Evolutionary conservation across 106 monocot species (phyloP), one percentile per base, ranked within the genome.

Genomic region (Phalaenopsis aphrodite): DNA sequence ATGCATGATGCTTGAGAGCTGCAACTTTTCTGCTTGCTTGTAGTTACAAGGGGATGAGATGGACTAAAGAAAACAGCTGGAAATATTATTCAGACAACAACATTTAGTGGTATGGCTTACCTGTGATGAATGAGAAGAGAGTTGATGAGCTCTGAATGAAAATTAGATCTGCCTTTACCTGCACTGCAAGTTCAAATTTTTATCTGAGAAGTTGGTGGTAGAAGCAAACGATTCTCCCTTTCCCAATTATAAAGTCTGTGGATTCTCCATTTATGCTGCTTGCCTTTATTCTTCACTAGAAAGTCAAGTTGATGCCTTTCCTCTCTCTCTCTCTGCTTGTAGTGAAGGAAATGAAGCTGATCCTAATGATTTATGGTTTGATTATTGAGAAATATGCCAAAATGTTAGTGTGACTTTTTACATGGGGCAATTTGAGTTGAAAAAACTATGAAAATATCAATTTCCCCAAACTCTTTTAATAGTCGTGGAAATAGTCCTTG

Each of bases 161-260:
- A 39, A 12, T 37, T 37, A 71, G 71, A 52, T 52, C 14, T 52
- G 52, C 52, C 71, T 71, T 71, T 4, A 37, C 71, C 10, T 71
- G 10, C 38, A 71, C 39, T 71, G 71, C 71, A 71, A 39, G 71
- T 71, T 38, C 38, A 30, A 71, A 39, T 71, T 12, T 71, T 7
- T 71, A 30, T 71, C 71, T 39, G 74, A 39, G 42, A 74, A 74
- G 74, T 17, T 74, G 43, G 74, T 41, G 74, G 8, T 41, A 17
- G 76, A 76, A 24, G 76, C 21, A 76, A 76, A 49, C 12, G 76
- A 76, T 49, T 74, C 76, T 15, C 48, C 49, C 49, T 76, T 76
- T 48, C 49, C 76, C 76, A 48, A 74, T 23, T 45, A 18, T 7
- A 42, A 74, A 45, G 43, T 43, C 45, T 74, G 1, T 74, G 74